Conservation (phyloP, 1,139 yeast genomes). For the Pichia sp. region DNA sequence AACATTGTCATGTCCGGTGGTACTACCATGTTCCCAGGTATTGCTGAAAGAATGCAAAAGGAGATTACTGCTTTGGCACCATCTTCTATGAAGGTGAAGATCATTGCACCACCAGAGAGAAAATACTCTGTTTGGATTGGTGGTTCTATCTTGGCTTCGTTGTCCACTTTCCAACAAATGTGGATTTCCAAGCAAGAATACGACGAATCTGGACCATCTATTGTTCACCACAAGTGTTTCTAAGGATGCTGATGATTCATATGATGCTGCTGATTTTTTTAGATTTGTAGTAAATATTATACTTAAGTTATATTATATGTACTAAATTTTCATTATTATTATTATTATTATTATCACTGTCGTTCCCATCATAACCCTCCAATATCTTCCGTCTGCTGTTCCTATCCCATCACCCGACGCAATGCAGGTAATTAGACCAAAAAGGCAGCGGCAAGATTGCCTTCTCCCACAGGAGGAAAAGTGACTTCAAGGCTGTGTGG, state of each 20-base stretch:
- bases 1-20: constrained; percentile 99
- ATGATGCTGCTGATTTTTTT: constrained; percentile 4
- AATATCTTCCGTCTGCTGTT: too few relatives aligned
- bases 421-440: background rate
- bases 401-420: too few relatives aligned
- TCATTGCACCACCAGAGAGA: constrained; percentile 99
- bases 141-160: constrained; percentile 98
- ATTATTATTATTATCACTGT: background rate
- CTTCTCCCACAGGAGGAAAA: background rate
- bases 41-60: constrained; percentile 99
- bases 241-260: constrained; percentile 37
- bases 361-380: background rate
- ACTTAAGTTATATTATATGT: constrained; percentile 8
- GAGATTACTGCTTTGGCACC: constrained; percentile 99
- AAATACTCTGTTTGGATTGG: constrained; percentile 99
- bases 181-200: constrained; percentile 99
- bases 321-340: constrained; percentile 8
- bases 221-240: constrained; percentile 99
- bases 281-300: constrained; percentile 8
- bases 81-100: constrained; percentile 99
- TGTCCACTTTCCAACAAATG: constrained; percentile 99
- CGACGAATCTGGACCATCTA: constrained; percentile 99
- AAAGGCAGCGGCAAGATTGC: background rate
- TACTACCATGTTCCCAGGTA: constrained; percentile 99
- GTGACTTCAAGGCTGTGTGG: background rate